These are phyloP conservation scores for Daedaleopsis sinensis DNA, from an alignment of 768 basidiomycete genomes.

Conservation along the genomic window DNA sequence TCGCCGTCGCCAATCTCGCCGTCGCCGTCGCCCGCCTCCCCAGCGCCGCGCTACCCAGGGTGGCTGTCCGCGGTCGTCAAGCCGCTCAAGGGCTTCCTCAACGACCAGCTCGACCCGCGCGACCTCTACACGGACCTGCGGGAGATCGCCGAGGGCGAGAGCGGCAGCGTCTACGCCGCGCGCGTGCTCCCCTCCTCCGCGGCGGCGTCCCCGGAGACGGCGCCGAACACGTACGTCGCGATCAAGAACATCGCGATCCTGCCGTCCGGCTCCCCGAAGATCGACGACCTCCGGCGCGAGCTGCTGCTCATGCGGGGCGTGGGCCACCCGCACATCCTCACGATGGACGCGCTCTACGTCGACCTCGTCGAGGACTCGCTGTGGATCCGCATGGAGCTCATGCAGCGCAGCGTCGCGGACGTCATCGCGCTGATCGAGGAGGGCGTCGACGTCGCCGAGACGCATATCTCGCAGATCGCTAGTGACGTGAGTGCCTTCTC, in stretches of 20 bases:
- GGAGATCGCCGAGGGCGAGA: conserved; percentile 86
- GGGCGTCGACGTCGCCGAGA: conserved; percentile 68
- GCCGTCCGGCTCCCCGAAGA: conserved; percentile 60
- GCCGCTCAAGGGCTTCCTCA: conserved; percentile 65
- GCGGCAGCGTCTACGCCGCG: conserved; percentile 66
- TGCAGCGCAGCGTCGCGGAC: conserved; percentile 88
- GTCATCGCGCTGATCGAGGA: conserved; percentile 64
- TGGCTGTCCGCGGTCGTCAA: conserved; percentile 65
- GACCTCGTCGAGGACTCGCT: conserved; percentile 56
- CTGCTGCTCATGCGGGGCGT: conserved; percentile 58
- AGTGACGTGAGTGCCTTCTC: conserved; percentile 62
- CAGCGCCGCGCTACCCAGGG: conserved; percentile 55
- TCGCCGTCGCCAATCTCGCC: conserved; percentile 26
- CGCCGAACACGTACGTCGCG: conserved; percentile 48
- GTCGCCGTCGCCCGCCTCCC: conserved; percentile 41
- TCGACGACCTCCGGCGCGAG: conserved; percentile 65
- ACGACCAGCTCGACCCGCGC: conserved; percentile 61
- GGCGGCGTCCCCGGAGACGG: conserved; percentile 20
- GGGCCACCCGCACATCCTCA: conserved; percentile 62
- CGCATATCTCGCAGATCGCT: conserved; percentile 72
- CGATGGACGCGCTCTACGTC: conserved; percentile 73
- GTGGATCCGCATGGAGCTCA: conserved; percentile 90
- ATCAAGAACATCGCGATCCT: conserved; percentile 74
- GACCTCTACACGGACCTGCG: conserved; percentile 66
- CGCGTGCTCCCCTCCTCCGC: conserved; percentile 34